Percentiles rank a stretch among this genome's conserved stretches.
phyloP scores from a whole-genome alignment of 2,329 filamentous ascomycete species.

The Trichoderma polysporum region DNA sequence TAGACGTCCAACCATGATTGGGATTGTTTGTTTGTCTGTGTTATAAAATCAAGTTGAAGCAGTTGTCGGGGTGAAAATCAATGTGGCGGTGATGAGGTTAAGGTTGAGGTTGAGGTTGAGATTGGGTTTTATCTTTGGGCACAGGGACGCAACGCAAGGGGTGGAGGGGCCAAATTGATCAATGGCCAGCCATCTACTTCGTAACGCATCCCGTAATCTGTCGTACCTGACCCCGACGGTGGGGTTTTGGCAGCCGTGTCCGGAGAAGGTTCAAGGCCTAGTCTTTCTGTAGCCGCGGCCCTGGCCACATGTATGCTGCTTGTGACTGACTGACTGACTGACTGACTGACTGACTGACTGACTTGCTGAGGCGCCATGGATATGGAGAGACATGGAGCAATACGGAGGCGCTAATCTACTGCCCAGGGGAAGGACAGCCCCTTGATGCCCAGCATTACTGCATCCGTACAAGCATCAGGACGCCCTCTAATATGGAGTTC shows the following conservation, averaged over 20 bases:
- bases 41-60: neutral
- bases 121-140: conserved; percentile 15
- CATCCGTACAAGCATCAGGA: neutral
- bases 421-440: neutral
- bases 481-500: neutral
- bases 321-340: neutral
- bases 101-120: neutral
- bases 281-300: neutral
- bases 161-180: conserved; percentile 14
- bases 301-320: too few relatives aligned
- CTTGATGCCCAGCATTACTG: neutral
- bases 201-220: conserved; percentile 6
- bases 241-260: neutral
- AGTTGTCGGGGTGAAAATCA: too few relatives aligned
- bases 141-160: neutral
- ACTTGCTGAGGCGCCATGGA: too few relatives aligned
- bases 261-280: neutral
- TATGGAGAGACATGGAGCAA: too few relatives aligned
- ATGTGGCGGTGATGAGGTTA: neutral
- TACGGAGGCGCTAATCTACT: neutral
- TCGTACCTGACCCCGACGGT: neutral
- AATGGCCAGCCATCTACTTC: neutral
- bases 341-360: too few relatives aligned
- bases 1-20: conserved; percentile 47
- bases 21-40: neutral